Base-by-base conservation (phyloP, 2,329 filamentous ascomycete species). In the Magnaporthiopsis incrustans region DNA sequence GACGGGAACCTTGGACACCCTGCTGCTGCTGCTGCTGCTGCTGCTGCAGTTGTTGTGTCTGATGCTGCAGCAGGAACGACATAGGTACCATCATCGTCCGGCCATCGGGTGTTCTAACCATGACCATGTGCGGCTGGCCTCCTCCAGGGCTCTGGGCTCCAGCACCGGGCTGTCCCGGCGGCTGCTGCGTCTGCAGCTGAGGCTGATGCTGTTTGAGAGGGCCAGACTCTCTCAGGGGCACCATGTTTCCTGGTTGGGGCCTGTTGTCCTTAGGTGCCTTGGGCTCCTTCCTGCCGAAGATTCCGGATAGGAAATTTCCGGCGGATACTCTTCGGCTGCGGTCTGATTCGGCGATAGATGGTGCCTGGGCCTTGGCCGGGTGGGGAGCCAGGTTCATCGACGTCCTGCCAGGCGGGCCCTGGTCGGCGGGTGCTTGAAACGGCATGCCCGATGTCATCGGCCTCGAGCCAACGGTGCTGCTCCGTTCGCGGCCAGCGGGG, bases 231-330 rank as follows among this genome's bases (percentile, higher is more conserved):
- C 53, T 62, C 4, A 57, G 61, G 25, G 53, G 60, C 27, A 62
- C 59, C 35, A 60, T 59, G 11, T 53, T 56, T 33, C 59, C 57
- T 18, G 59, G 63, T 30, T 64, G 65, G 3, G 35, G 25, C 33
- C 63, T 63, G 4, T 57, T 27, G 18, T 66, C 63, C 25, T 60
- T 53, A 8, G 44, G 44, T 10, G 50, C 15, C 44, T 65, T 65
- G 11, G 64, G 25, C 25, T 57, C 60, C 22, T 44, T 62, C 32
- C 63, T 64, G 18, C 63, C 61, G 33, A 66, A 63, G 5, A 66
- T 38, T 18, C 65, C 65, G 8, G 61, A 50, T 12, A 66, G 27
- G 14, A 66, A 61, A 22, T 53, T 53, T 53, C 64, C 64, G n/a
- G 18, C 61, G 1, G 61, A 57, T 1, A 61, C 22, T 18, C 58